A percentile compares a stretch with the other conserved stretches of the same genome.
phyloP scores from a whole-genome alignment of 805 yeast genomes.

The Yarrowia bubula region DNA sequence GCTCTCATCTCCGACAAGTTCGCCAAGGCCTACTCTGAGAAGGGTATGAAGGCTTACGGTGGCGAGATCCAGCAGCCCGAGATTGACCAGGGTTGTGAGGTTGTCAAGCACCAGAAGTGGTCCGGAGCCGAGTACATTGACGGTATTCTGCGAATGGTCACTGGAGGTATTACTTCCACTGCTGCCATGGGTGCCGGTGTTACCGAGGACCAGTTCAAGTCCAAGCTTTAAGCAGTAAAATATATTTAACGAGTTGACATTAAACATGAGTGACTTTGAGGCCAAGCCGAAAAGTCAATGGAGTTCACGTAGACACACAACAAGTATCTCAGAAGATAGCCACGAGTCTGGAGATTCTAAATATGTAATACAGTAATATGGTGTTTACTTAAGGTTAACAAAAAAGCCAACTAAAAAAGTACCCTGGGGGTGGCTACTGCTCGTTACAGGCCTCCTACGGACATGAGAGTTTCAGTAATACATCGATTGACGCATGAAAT shows the following conservation, averaged over 20 bases:
- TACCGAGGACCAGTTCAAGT: slow-evolving; percentile 91
- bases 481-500: too few species aligned
- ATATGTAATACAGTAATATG: too few species aligned
- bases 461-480: too few species aligned
- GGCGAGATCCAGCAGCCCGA: slow-evolving; percentile 81
- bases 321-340: too few species aligned
- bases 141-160: slow-evolving; percentile 79
- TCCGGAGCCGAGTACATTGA: slow-evolving; percentile 98
- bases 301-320: too few species aligned
- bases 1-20: slow-evolving; percentile 88
- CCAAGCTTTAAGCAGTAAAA: slow-evolving; percentile 29
- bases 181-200: slow-evolving; percentile 99
- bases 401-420: too few species aligned
- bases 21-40: slow-evolving; percentile 68
- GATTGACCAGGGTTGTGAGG: slow-evolving; percentile 86
- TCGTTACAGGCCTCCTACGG: too few species aligned
- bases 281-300: too few species aligned
- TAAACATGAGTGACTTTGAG: too few species aligned
- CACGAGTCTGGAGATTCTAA: too few species aligned
- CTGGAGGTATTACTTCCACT: slow-evolving; percentile 92
- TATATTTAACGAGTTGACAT: slow-evolving; percentile 8
- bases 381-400: too few species aligned
- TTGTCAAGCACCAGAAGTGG: slow-evolving; percentile 98
- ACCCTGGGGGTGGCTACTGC: too few species aligned
- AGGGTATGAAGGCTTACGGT: slow-evolving; percentile 96